Conservation (phyloP, 345 rosid genomes). For the Camelina neglecta region DNA sequence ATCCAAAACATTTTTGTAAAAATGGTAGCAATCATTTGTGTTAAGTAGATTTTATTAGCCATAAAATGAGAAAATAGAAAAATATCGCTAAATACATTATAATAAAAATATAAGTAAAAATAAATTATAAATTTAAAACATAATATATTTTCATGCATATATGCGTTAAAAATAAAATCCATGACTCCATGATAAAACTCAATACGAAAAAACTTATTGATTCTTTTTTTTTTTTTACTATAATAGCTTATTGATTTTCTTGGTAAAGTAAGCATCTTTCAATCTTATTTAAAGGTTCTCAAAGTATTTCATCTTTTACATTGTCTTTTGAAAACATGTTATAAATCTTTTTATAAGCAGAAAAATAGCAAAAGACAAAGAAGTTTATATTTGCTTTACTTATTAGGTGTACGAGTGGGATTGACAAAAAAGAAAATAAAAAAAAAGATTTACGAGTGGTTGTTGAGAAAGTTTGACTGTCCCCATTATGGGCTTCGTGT, state of each 20-base stretch:
- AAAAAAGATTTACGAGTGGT: constrained; percentile 3
- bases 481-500: constrained; percentile 32
- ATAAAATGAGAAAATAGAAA: too few relatives aligned
- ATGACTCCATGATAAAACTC: neutral
- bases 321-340: neutral
- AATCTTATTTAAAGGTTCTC: constrained; percentile 16
- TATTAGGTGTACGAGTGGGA: neutral
- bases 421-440: too few relatives aligned
- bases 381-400: constrained; percentile 28
- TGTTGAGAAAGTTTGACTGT: constrained; percentile 36
- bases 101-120: too few relatives aligned
- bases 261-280: constrained; percentile 34
- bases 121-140: too few relatives aligned
- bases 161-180: too few relatives aligned
- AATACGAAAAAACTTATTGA: neutral
- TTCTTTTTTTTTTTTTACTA: constrained; percentile 13
- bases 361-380: neutral
- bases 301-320: neutral
- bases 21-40: too few relatives aligned
- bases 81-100: too few relatives aligned
- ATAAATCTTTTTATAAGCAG: neutral
- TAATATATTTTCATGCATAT: too few relatives aligned
- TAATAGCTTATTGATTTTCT: constrained; percentile 9
- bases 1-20: too few relatives aligned
- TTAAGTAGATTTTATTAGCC: too few relatives aligned